A percentile compares a stretch with the other conserved stretches of the same genome.
Conservation (phyloP, 345 rosid species). For the Salix udensis region DNA sequence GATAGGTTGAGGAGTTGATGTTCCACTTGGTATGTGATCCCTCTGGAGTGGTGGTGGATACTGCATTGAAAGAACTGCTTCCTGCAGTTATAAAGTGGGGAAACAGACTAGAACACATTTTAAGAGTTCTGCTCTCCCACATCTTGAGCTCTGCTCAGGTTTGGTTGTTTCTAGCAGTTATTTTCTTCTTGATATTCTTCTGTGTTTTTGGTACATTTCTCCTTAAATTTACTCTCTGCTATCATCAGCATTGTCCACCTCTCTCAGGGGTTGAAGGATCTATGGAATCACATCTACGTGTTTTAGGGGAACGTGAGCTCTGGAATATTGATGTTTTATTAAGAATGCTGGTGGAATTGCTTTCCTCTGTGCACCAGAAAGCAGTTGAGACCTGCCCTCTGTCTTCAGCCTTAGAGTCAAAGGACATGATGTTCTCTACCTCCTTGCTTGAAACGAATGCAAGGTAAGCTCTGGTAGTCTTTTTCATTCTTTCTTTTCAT, state of each 20-base stretch:
- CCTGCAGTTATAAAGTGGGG: slow-evolving; percentile 87
- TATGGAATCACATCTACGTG: slow-evolving; percentile 79
- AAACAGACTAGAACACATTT: slow-evolving; percentile 70
- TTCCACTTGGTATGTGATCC: slow-evolving; percentile 90
- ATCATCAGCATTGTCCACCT: slow-evolving; percentile 78
- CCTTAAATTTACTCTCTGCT: slow-evolving; percentile 8
- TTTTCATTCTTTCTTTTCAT: background rate
- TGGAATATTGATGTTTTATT: slow-evolving; percentile 89
- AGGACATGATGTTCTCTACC: slow-evolving; percentile 44
- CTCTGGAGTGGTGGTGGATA: slow-evolving; percentile 89
- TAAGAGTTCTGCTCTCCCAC: slow-evolving; percentile 71
- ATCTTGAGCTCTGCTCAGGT: slow-evolving; percentile 78
- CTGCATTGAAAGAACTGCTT: slow-evolving; percentile 76
- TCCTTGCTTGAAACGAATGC: slow-evolving; percentile 68
- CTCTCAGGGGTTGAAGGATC: slow-evolving; percentile 97
- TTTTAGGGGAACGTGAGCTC: slow-evolving; percentile 88
- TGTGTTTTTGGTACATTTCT: slow-evolving; percentile 6
- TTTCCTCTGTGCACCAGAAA: slow-evolving; percentile 65
- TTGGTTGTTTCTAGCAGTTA: slow-evolving; percentile 20
- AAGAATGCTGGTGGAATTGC: slow-evolving; percentile 72
- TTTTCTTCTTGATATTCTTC: slow-evolving; percentile 3
- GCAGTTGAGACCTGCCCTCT: slow-evolving; percentile 82
- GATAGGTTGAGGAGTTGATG: slow-evolving; percentile 92
- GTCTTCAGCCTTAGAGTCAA: slow-evolving; percentile 45
- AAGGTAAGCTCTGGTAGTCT: slow-evolving; percentile 38